Percentiles rank a stretch among this genome's conserved stretches.
phyloP scores from a whole-genome alignment of 2,329 filamentous ascomycete genomes.

The Nemania bipapillata region DNA sequence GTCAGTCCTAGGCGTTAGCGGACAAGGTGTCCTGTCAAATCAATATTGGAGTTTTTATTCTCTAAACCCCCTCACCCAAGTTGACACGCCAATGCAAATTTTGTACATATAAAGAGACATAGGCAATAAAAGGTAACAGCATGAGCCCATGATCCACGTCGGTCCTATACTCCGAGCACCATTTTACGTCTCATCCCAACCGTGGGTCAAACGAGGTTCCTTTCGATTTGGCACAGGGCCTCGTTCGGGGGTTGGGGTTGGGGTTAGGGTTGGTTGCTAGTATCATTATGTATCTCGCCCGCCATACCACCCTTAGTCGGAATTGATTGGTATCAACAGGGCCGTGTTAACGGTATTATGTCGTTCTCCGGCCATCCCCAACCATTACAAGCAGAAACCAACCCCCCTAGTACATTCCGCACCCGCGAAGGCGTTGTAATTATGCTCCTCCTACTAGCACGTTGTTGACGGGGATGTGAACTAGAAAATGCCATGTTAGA shows the following conservation, averaged over 20 bases:
- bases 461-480: conserved; percentile 77
- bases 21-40: not conserved
- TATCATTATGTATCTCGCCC: conserved; percentile 24
- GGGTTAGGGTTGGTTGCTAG: conserved; percentile 9
- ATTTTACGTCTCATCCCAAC: conserved; percentile 7
- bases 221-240: not conserved
- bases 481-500: conserved; percentile 51
- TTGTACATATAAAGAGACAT: conserved; percentile 42
- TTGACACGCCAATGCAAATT: conserved; percentile 36
- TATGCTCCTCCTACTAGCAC: conserved; percentile 75
- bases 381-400: not conserved
- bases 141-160: not conserved
- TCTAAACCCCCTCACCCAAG: conserved; percentile 14
- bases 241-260: too few species aligned
- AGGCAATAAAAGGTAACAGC: conserved; percentile 21
- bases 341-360: not conserved
- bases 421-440: conserved; percentile 2
- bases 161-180: not conserved
- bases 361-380: conserved; percentile 13
- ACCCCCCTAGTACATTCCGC: conserved; percentile 8
- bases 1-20: not conserved
- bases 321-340: conserved; percentile 11
- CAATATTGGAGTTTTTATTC: not conserved
- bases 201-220: not conserved
- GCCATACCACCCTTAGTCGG: not conserved